Percentiles rank a stretch among this genome's conserved stretches.
Evolutionary conservation across 2,329 filamentous ascomycete genomes (phyloP).

Genomic region (Stylonectria norvegica): DNA sequence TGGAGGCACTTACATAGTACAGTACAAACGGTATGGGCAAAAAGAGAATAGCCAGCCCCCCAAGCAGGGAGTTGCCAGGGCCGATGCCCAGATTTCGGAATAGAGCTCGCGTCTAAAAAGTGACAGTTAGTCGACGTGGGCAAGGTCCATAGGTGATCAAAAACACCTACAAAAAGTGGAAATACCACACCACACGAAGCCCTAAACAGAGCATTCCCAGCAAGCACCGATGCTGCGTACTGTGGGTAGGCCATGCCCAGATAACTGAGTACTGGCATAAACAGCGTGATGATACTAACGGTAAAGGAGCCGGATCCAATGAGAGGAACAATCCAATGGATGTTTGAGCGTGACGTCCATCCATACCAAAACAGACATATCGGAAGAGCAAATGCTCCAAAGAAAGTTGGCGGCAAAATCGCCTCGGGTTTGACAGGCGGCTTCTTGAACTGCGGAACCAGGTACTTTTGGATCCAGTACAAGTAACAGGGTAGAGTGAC

Average conservation of each 20-base stretch:
- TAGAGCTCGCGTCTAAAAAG: too few species aligned
- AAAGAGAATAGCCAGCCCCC: background rate
- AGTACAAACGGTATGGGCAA: constrained; percentile 7
- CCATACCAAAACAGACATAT: background rate
- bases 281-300: background rate
- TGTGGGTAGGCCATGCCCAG: constrained; percentile 7
- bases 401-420: constrained; percentile 48
- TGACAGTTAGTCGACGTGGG: too few species aligned
- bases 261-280: constrained; percentile 13
- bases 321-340: background rate
- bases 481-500: constrained; percentile 6
- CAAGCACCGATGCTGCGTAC: constrained; percentile 5
- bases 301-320: background rate
- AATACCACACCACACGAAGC: constrained; percentile 7
- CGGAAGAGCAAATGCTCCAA: constrained; percentile 52
- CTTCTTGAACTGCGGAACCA: constrained; percentile 6
- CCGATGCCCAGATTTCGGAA: constrained; percentile 2
- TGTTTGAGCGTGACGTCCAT: background rate
- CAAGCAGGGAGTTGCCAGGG: constrained; percentile 4
- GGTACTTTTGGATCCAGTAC: constrained; percentile 8
- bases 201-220: constrained; percentile 7
- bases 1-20: constrained; percentile 1
- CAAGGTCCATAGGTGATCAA: too few species aligned
- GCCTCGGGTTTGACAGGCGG: constrained; percentile 3
- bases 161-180: too few species aligned